These are phyloP conservation scores for Saccharomyces kudriavzevii DNA, from an alignment of 805 yeast species.

Conservation along the genomic window DNA sequence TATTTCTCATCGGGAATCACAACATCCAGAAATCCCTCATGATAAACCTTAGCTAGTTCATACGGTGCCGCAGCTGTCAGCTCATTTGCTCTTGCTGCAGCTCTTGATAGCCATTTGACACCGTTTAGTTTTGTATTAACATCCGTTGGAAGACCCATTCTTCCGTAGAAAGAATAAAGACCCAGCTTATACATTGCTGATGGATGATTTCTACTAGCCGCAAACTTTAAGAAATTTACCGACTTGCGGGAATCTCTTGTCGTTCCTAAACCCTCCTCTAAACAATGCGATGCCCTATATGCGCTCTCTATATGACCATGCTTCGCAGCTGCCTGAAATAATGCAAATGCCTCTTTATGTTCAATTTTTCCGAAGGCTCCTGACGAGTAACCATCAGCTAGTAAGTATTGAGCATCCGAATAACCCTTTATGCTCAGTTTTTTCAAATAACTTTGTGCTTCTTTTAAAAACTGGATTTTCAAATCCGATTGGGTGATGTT, in stretches of 20 bases:
- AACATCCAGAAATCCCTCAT: slow-evolving; percentile 77
- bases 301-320: slow-evolving; percentile 89
- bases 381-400: slow-evolving; percentile 83
- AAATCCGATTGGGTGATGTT: slow-evolving; percentile 25
- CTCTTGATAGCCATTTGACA: slow-evolving; percentile 86
- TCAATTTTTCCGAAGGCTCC: slow-evolving; percentile 80
- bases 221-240: slow-evolving; percentile 70
- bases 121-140: slow-evolving; percentile 73
- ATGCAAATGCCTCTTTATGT: slow-evolving; percentile 60
- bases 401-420: slow-evolving; percentile 81
- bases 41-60: slow-evolving; percentile 80
- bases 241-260: slow-evolving; percentile 83
- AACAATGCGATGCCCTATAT: slow-evolving; percentile 83
- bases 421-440: slow-evolving; percentile 72
- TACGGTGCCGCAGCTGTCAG: slow-evolving; percentile 88
- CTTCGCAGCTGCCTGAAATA: slow-evolving; percentile 86
- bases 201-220: slow-evolving; percentile 87
- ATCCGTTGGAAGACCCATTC: slow-evolving; percentile 71
- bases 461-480: slow-evolving; percentile 58
- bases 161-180: slow-evolving; percentile 70
- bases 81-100: slow-evolving; percentile 75
- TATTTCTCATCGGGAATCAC: slow-evolving; percentile 76
- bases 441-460: slow-evolving; percentile 63
- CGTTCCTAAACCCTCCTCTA: slow-evolving; percentile 90
- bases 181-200: slow-evolving; percentile 96